Evolutionary conservation across 129 eudicot genomes (phyloP).

Genomic region (Flaveria linearis): DNA sequence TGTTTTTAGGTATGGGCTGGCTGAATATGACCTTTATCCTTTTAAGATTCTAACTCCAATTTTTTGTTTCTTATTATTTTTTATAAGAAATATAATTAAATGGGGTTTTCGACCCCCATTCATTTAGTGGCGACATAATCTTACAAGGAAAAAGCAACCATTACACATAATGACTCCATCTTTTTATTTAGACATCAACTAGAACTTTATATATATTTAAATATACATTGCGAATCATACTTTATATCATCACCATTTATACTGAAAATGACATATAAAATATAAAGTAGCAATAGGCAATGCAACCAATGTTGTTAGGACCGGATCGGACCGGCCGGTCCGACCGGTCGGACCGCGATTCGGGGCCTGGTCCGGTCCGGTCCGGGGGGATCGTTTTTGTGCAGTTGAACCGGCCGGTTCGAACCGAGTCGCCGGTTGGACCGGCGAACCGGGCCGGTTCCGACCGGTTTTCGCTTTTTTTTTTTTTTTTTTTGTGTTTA

Average conservation of each 20-base stretch:
- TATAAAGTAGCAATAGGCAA: background rate
- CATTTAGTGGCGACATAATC: constrained; percentile 28
- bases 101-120: constrained; percentile 22
- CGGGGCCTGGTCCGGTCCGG: no score
- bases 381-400: no score
- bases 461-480: no score
- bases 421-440: no score
- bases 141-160: constrained; percentile 31
- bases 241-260: constrained; percentile 10
- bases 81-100: background rate
- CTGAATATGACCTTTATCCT: no score
- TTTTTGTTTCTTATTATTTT: constrained; percentile 12
- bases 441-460: no score
- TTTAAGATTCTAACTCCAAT: background rate
- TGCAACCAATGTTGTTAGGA: no score
- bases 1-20: no score
- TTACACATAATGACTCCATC: constrained; percentile 35
- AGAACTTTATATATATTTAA: background rate
- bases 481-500: no score
- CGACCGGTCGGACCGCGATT: no score
- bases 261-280: background rate
- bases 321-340: no score
- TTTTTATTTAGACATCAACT: constrained; percentile 12
- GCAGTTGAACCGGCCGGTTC: no score
- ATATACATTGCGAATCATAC: constrained; percentile 18